These are phyloP conservation scores for Coniochaeta hoffmannii DNA, from an alignment of 2,329 filamentous ascomycete genomes.

Conservation along the genomic window DNA sequence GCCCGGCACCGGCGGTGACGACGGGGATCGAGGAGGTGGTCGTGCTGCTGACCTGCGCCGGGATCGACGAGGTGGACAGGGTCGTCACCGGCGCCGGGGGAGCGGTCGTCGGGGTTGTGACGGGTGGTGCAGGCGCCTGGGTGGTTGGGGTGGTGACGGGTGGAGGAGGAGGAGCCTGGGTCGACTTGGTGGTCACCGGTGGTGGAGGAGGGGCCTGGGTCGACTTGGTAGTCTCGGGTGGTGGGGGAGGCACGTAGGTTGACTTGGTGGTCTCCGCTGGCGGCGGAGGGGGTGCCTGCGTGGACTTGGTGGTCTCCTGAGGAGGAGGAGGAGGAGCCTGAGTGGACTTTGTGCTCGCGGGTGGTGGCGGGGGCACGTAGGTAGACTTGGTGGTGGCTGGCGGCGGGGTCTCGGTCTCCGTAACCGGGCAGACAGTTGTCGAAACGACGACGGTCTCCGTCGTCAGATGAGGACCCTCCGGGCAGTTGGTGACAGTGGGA, in stretches of 20 bases:
- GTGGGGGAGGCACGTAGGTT: background rate
- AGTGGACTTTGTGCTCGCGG: background rate
- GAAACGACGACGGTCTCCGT: slow-evolving; percentile 13
- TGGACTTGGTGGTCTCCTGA: background rate
- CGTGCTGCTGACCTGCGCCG: slow-evolving; percentile 5
- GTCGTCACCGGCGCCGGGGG: slow-evolving; percentile 5
- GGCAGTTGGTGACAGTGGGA: slow-evolving; percentile 9
- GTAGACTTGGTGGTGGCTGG: background rate
- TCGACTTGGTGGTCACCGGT: background rate
- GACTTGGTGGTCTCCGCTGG: background rate
- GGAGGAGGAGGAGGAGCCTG: background rate
- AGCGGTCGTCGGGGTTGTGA: slow-evolving; percentile 3
- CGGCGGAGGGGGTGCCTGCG: too few species aligned
- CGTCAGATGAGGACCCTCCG: slow-evolving; percentile 8
- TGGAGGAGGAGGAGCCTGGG: background rate
- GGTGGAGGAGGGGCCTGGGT: background rate
- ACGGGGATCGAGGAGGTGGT: slow-evolving; percentile 6
- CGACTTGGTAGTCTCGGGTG: background rate
- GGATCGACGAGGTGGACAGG: slow-evolving; percentile 13
- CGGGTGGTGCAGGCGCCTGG: slow-evolving; percentile 2
- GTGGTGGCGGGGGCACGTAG: background rate
- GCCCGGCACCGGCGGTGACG: slow-evolving; percentile 13
- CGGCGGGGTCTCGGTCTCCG: background rate
- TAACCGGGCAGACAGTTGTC: slow-evolving; percentile 4
- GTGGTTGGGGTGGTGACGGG: background rate